These are phyloP conservation scores for Podosphaera fusca DNA, from an alignment of 2,329 filamentous ascomycete genomes.

Conservation along the genomic window DNA sequence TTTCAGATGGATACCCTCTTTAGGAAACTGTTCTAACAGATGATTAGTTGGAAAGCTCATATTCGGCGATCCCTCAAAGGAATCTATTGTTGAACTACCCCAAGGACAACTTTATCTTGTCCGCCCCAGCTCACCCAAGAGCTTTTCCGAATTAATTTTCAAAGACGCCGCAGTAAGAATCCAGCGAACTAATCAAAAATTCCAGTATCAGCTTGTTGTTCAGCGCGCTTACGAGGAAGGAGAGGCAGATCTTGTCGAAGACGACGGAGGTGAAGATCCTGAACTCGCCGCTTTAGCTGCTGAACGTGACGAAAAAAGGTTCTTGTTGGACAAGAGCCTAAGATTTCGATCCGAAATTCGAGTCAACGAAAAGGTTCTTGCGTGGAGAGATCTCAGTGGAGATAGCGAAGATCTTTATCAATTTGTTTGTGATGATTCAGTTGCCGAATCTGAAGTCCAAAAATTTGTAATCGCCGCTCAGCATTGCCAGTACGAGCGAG, in stretches of 20 bases:
- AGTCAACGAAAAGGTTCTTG: slow-evolving; percentile 63
- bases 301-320: slow-evolving; percentile 93
- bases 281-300: slow-evolving; percentile 47
- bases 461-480: slow-evolving; percentile 64
- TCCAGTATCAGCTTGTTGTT: slow-evolving; percentile 89
- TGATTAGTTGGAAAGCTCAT: slow-evolving; percentile 66
- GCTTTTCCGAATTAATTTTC: slow-evolving; percentile 96
- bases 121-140: slow-evolving; percentile 81
- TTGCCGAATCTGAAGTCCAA: slow-evolving; percentile 45
- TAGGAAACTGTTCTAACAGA: slow-evolving; percentile 5
- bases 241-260: slow-evolving; percentile 73
- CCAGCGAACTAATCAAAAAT: slow-evolving; percentile 79
- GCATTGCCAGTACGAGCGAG: slow-evolving; percentile 95
- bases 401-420: slow-evolving; percentile 92
- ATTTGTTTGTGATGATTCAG: slow-evolving; percentile 71
- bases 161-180: slow-evolving; percentile 88
- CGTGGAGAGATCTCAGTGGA: slow-evolving; percentile 86
- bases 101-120: slow-evolving; percentile 96
- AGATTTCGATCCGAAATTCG: slow-evolving; percentile 70
- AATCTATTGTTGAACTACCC: slow-evolving; percentile 80
- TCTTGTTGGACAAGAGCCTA: slow-evolving; percentile 77
- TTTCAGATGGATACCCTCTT: slow-evolving; percentile 1
- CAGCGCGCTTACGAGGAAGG: slow-evolving; percentile 95
- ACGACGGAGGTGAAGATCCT: slow-evolving; percentile 69
- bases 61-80: slow-evolving; percentile 59